Evolutionary conservation across 2,329 filamentous ascomycete species (phyloP).

Genomic region (Thyridium curvatum): DNA sequence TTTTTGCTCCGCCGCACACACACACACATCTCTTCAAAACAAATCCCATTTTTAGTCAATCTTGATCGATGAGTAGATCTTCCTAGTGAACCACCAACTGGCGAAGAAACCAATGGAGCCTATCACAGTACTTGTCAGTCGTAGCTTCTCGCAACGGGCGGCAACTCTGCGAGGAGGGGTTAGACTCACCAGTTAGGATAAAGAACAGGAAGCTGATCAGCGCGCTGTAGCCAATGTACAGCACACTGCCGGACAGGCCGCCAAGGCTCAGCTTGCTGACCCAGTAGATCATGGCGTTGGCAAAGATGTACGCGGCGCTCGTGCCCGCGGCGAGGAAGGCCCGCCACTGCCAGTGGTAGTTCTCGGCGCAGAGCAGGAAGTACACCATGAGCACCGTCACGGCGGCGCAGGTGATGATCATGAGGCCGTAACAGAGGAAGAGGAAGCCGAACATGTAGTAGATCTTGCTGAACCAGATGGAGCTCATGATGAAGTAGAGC

Average conservation of each 20-base stretch:
- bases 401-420: constrained; percentile 91
- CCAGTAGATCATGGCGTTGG: constrained; percentile 88
- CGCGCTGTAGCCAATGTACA: constrained; percentile 90
- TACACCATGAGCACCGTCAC: constrained; percentile 94
- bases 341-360: constrained; percentile 99
- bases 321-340: constrained; percentile 88
- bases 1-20: neutral
- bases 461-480: constrained; percentile 96
- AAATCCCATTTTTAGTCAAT: constrained; percentile 62
- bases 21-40: neutral
- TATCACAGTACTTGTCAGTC: constrained; percentile 29
- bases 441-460: constrained; percentile 99
- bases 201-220: constrained; percentile 89
- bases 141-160: constrained; percentile 2
- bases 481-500: constrained; percentile 99
- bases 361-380: constrained; percentile 90
- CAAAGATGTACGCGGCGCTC: constrained; percentile 85
- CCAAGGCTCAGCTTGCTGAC: constrained; percentile 77
- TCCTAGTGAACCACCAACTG: constrained; percentile 88
- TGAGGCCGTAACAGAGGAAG: constrained; percentile 93
- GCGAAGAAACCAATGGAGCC: constrained; percentile 94
- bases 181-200: constrained; percentile 82
- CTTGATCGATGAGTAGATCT: constrained; percentile 97
- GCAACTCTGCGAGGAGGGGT: constrained; percentile 70
- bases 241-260: constrained; percentile 75